Evolutionary conservation across 1,284 basidiomycete genomes (phyloP).

Genomic region (Ustilago hordei): DNA sequence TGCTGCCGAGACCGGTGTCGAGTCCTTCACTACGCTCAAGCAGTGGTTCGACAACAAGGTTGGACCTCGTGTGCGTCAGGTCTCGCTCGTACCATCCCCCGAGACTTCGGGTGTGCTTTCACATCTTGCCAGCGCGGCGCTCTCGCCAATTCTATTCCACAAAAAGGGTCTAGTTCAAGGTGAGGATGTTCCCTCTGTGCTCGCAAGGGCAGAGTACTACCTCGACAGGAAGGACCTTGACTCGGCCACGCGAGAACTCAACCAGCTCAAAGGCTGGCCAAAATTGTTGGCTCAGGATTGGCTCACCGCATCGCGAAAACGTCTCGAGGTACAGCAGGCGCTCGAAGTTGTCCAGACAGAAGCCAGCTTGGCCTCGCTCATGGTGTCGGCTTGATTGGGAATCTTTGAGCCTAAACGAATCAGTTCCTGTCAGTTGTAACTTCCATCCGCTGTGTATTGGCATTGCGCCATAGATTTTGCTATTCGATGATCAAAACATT

Average conservation of each 20-base stretch:
- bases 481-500: background rate
- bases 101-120: constrained; percentile 86
- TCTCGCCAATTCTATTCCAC: constrained; percentile 84
- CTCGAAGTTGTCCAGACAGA: constrained; percentile 89
- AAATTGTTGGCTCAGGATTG: constrained; percentile 87
- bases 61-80: constrained; percentile 83
- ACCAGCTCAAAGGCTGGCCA: constrained; percentile 84
- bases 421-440: background rate
- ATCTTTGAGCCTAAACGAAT: background rate
- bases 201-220: constrained; percentile 90
- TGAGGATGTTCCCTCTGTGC: constrained; percentile 83
- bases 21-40: constrained; percentile 87
- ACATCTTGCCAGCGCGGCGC: constrained; percentile 82
- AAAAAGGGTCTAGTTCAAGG: constrained; percentile 79
- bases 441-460: constrained; percentile 1
- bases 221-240: constrained; percentile 93
- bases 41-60: constrained; percentile 90
- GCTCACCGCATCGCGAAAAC: constrained; percentile 87
- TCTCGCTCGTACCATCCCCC: constrained; percentile 82
- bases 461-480: constrained; percentile 1
- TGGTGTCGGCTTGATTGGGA: constrained; percentile 66
- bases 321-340: constrained; percentile 92
- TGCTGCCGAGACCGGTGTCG: constrained; percentile 83
- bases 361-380: constrained; percentile 75
- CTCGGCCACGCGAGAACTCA: constrained; percentile 88